A percentile compares a stretch with the other conserved stretches of the same genome.
phyloP scores from a whole-genome alignment of 805 yeast genomes.

The Isabelozyma pseudorhagii region DNA sequence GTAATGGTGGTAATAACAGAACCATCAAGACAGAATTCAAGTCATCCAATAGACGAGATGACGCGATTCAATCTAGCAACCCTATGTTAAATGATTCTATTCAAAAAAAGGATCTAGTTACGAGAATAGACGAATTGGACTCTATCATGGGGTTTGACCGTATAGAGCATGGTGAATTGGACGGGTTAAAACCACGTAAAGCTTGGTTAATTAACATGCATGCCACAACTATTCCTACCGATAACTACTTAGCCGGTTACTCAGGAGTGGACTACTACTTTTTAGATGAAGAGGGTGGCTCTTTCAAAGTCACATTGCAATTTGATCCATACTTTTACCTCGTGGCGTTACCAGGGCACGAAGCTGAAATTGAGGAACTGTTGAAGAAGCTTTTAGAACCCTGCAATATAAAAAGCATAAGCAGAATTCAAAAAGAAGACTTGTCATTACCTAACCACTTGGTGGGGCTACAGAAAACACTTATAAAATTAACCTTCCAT shows the following conservation, averaged over 20 bases:
- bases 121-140: slow-evolving; percentile 67
- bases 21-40: slow-evolving; percentile 19
- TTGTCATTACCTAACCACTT: slow-evolving; percentile 81
- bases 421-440: slow-evolving; percentile 71
- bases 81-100: slow-evolving; percentile 37
- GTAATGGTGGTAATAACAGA: slow-evolving; percentile 7
- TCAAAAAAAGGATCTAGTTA: slow-evolving; percentile 51
- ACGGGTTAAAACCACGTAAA: slow-evolving; percentile 43
- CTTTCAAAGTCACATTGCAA: slow-evolving; percentile 79
- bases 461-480: slow-evolving; percentile 63
- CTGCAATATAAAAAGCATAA: slow-evolving; percentile 49
- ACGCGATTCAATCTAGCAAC: slow-evolving; percentile 18
- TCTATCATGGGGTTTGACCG: slow-evolving; percentile 85
- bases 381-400: slow-evolving; percentile 65
- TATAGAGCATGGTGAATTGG: slow-evolving; percentile 64
- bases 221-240: slow-evolving; percentile 66
- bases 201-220: slow-evolving; percentile 98
- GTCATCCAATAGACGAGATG: slow-evolving; percentile 12
- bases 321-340: slow-evolving; percentile 87
- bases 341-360: slow-evolving; percentile 56
- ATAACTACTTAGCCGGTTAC: slow-evolving; percentile 59
- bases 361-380: slow-evolving; percentile 82
- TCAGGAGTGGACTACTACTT: slow-evolving; percentile 95
- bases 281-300: slow-evolving; percentile 94
- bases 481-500: slow-evolving; percentile 69